Conservation (phyloP, 768 basidiomycete species). For the Psilocybe tampanensis region DNA sequence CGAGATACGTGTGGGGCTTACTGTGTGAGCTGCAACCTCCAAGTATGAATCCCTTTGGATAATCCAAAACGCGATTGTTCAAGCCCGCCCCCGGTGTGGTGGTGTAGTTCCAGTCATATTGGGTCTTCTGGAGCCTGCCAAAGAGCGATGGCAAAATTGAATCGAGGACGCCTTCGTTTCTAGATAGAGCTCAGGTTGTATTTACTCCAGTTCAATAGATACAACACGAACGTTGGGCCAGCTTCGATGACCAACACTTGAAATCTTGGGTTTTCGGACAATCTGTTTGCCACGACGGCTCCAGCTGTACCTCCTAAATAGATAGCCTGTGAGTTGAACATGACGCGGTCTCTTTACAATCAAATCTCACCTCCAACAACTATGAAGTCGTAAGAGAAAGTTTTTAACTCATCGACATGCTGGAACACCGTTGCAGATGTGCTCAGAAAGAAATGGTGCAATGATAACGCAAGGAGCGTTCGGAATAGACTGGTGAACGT, state of each 20-base stretch:
- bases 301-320: neutral
- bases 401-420: no score
- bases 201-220: neutral
- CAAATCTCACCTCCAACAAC: neutral
- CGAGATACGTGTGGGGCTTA: conserved; percentile 2
- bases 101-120: conserved; percentile 33
- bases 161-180: neutral
- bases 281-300: neutral
- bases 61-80: conserved; percentile 31
- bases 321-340: no score
- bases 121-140: neutral
- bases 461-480: no score
- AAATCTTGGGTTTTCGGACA: neutral
- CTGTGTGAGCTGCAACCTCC: conserved; percentile 36
- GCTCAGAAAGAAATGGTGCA: no score
- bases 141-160: neutral
- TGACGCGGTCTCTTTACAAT: no score
- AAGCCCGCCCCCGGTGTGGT: conserved; percentile 31
- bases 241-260: neutral
- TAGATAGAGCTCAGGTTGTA: neutral
- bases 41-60: conserved; percentile 34
- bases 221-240: neutral
- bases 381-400: neutral
- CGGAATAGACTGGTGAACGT: no score
- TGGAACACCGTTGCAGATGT: no score